phyloP scores from a whole-genome alignment of 441 rosid species.

The Hura crepitans region DNA sequence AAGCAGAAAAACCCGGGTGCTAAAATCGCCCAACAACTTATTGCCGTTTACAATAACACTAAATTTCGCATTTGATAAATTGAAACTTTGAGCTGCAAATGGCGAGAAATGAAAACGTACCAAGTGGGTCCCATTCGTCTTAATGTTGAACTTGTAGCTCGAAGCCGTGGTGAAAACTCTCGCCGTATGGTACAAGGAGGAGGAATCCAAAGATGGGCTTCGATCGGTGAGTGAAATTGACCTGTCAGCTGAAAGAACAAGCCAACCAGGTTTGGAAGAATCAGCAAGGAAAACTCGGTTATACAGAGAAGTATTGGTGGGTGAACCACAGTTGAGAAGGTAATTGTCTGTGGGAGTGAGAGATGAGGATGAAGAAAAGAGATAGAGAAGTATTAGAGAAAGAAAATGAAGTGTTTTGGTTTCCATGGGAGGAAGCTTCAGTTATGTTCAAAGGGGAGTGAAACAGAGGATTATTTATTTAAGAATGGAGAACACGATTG shows the following conservation, averaged over 20 bases:
- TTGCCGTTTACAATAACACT: slow-evolving; percentile 62
- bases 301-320: slow-evolving; percentile 41
- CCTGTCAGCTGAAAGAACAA: slow-evolving; percentile 31
- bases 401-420: slow-evolving; percentile 26
- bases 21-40: slow-evolving; percentile 52
- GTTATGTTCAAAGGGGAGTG: slow-evolving; percentile 9
- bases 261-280: slow-evolving; percentile 30
- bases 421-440: slow-evolving; percentile 31
- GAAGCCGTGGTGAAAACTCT: slow-evolving; percentile 53
- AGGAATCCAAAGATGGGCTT: slow-evolving; percentile 40
- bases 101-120: slow-evolving; percentile 62
- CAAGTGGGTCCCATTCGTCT: slow-evolving; percentile 52
- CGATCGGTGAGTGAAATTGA: slow-evolving; percentile 43
- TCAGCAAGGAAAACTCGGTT: slow-evolving; percentile 58
- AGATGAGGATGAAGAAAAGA: slow-evolving; percentile 27
- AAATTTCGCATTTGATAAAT: slow-evolving; percentile 37
- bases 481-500: not conserved
- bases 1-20: slow-evolving; percentile 54
- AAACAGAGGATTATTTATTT: slow-evolving; percentile 5
- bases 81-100: slow-evolving; percentile 38
- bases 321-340: slow-evolving; percentile 71
- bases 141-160: slow-evolving; percentile 51
- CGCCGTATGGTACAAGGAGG: slow-evolving; percentile 51
- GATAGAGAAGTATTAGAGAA: slow-evolving; percentile 25
- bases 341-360: slow-evolving; percentile 66